A percentile compares a stretch with the other conserved stretches of the same genome.
Conservation (phyloP, 2,329 filamentous ascomycete species). For the Aspergillaceae sp. region DNA sequence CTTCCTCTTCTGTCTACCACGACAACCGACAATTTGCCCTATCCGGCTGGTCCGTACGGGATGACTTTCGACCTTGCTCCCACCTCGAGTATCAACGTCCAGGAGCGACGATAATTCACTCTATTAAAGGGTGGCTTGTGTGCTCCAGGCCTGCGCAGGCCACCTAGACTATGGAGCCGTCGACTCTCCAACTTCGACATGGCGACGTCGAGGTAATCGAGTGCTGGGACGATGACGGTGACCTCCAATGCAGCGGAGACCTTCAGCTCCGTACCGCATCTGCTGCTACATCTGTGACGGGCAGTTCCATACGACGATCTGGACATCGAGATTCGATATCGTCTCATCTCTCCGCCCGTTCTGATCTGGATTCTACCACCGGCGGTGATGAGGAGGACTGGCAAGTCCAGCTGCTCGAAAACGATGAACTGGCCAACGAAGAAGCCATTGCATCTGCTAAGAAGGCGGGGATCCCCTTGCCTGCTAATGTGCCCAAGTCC, state of each 20-base stretch:
- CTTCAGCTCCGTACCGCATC: slow-evolving; percentile 39
- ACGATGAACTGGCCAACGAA: slow-evolving; percentile 73
- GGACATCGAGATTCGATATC: slow-evolving; percentile 66
- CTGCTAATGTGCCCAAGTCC: slow-evolving; percentile 75
- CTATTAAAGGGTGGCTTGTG: no score
- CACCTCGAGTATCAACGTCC: no score
- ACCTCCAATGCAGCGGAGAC: slow-evolving; percentile 40
- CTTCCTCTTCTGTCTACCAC: neutral
- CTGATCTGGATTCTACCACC: slow-evolving; percentile 65
- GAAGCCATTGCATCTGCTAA: slow-evolving; percentile 83
- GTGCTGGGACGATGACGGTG: slow-evolving; percentile 43
- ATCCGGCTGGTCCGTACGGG: slow-evolving; percentile 9
- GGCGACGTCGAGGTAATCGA: slow-evolving; percentile 34
- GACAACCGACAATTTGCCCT: neutral
- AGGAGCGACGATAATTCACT: no score
- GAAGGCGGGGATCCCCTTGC: slow-evolving; percentile 83
- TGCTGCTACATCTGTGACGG: slow-evolving; percentile 37
- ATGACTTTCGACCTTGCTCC: slow-evolving; percentile 20
- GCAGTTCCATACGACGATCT: slow-evolving; percentile 34
- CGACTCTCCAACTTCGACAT: slow-evolving; percentile 25
- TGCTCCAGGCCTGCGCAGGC: neutral
- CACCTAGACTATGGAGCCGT: slow-evolving; percentile 29
- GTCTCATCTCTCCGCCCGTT: slow-evolving; percentile 71
- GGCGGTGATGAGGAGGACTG: slow-evolving; percentile 78
- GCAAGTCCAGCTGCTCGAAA: slow-evolving; percentile 73